Base-by-base conservation (phyloP, 1,139 yeast genomes). In the Kodamaea plutei region DNA sequence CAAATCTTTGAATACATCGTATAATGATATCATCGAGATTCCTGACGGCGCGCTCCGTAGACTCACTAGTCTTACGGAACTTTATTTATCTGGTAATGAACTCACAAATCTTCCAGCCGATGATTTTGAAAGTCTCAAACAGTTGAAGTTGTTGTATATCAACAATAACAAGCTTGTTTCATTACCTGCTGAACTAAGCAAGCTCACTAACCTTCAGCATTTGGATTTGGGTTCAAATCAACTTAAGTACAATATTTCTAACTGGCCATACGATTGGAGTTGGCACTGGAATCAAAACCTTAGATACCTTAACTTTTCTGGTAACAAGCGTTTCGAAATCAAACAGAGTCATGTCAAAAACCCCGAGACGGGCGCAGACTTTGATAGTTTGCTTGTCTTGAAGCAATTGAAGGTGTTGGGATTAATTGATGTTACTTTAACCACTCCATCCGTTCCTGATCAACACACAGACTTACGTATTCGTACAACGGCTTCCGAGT, bases 191-290 rank as follows among this genome's bases (percentile, higher is more conserved):
- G 98, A 91, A 52, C 60, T 93, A 33, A 79, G 93, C 11, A 80
- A 80, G 39, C 68, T 88, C 34, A 52, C 61, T 1, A 72, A 75
- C 20, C 61, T 93, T 45, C 74, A 73, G 23, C 81, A 80, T 11
- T 69, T 93, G 26, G 99, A 93, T 60, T 93, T 87, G 11, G 95
- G 97, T 3, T 84, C 95, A 3, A 93, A 93, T 53, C 84, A 80
- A 42, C 65, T 93, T 54, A 84, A 89, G 49, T 91, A 91, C 56
- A 91, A 93, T 47, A 87, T 91, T 36, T 83, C 93, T 9, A 91
- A 91, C 53, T 85, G 89, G 76, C 94, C 94, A 6, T 89, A 87
- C 52, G 98, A 91, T 54, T 91, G 97, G 97, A 91, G 87, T 56
- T 93, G 98, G 98, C 82, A 84, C 48, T 80, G 79, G 67, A 93